Evolutionary conservation across 106 monocot genomes (phyloP).

Genomic region (Allium fistulosum): DNA sequence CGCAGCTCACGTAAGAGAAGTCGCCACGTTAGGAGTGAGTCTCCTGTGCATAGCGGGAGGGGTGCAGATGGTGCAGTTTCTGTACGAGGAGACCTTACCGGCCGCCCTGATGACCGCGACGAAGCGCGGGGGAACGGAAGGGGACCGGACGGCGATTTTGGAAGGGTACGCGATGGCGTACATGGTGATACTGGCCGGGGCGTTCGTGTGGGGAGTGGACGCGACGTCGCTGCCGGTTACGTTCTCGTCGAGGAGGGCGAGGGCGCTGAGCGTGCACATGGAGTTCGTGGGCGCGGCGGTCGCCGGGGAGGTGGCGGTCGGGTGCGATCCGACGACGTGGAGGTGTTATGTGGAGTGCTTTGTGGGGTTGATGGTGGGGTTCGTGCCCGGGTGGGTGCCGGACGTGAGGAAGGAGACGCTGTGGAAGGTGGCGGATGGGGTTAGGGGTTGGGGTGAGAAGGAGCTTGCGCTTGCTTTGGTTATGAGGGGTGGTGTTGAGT

Average conservation of each 20-base stretch:
- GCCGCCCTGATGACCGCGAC: constrained; percentile 39
- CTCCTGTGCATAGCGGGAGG: constrained; percentile 70
- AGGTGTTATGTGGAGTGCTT: constrained; percentile 68
- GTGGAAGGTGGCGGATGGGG: constrained; percentile 40
- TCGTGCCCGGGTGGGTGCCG: constrained; percentile 60
- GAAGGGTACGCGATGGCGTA: constrained; percentile 83
- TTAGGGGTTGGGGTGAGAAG: constrained; percentile 67
- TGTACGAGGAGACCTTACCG: constrained; percentile 80
- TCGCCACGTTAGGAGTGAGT: constrained; percentile 57
- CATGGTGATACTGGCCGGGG: constrained; percentile 48
- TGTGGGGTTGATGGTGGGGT: constrained; percentile 49
- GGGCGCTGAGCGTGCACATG: constrained; percentile 39
- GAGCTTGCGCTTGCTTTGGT: constrained; percentile 68
- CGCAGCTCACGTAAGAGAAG: constrained; percentile 30
- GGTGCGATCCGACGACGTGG: constrained; percentile 63
- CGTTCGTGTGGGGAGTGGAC: constrained; percentile 63
- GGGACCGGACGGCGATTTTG: constrained; percentile 25
- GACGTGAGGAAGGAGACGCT: constrained; percentile 50
- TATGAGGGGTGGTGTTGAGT: constrained; percentile 49
- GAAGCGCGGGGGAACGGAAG: neutral
- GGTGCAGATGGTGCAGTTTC: constrained; percentile 42
- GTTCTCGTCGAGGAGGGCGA: constrained; percentile 16
- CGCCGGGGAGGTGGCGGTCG: constrained; percentile 53
- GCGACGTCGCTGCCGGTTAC: constrained; percentile 4
- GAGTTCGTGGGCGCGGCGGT: constrained; percentile 58